These are phyloP conservation scores for Lecanicillium sp. DNA, from an alignment of 2,329 filamentous ascomycete species.

Conservation along the genomic window DNA sequence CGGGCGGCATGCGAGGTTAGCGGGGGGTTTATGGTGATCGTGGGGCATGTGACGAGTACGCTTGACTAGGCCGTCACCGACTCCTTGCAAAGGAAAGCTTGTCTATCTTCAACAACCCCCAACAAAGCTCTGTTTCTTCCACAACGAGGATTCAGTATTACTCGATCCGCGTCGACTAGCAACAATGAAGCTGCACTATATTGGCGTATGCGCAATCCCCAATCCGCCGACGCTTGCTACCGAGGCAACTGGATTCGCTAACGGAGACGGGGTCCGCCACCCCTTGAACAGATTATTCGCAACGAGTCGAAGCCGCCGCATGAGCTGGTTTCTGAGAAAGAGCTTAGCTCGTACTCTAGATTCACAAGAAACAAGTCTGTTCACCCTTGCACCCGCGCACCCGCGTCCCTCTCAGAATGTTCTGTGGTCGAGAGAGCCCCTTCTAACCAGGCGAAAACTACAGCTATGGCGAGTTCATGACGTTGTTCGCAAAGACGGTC, in stretches of 20 bases:
- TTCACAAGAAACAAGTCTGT: constrained; percentile 66
- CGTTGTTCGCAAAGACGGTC: constrained; percentile 76
- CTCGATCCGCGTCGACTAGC: constrained; percentile 3
- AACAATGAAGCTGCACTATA: constrained; percentile 81
- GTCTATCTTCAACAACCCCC: not conserved
- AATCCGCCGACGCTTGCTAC: constrained; percentile 17
- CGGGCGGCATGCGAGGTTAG: not conserved
- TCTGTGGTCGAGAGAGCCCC: no score
- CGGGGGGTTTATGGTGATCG: constrained; percentile 1
- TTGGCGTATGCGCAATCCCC: constrained; percentile 56
- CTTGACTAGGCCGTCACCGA: constrained; percentile 6
- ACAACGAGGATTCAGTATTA: not conserved
- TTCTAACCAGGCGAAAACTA: constrained; percentile 2
- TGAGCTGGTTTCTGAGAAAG: constrained; percentile 69
- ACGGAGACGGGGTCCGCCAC: constrained; percentile 5
- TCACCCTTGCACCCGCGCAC: not conserved
- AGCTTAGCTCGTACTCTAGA: constrained; percentile 69
- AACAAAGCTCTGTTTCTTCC: not conserved
- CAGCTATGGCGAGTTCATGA: constrained; percentile 61
- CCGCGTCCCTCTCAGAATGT: no score
- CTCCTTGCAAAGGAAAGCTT: constrained; percentile 6
- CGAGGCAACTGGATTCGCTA: constrained; percentile 6
- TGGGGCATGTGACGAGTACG: constrained; percentile 8
- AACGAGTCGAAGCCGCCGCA: constrained; percentile 69
- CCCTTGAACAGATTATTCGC: constrained; percentile 61